Conservation (phyloP, 352 stramenopile species). For the Globisporangium acanthophoron region DNA sequence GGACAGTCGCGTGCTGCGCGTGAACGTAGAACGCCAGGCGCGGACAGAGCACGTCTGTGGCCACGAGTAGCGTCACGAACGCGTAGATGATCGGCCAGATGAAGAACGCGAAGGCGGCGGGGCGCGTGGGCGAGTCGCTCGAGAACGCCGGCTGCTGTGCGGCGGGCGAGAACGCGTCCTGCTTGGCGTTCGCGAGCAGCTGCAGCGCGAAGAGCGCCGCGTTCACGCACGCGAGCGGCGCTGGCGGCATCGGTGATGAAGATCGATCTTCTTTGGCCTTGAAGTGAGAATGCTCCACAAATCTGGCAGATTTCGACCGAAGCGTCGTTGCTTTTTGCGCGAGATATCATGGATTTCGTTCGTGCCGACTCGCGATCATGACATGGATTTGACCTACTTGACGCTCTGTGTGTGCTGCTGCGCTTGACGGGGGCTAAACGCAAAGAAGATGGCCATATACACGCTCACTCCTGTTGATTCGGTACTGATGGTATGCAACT, state of each 20-base stretch:
- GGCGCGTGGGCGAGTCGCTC: slow-evolving; percentile 8
- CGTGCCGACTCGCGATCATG: too few species aligned
- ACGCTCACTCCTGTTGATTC: not conserved
- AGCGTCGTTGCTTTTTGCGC: too few species aligned
- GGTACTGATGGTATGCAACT: not conserved
- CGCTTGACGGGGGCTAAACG: not conserved
- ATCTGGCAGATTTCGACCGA: too few species aligned
- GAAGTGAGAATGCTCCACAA: not conserved
- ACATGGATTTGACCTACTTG: too few species aligned
- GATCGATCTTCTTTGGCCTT: not conserved
- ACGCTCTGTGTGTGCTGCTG: too few species aligned
- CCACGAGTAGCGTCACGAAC: slow-evolving; percentile 15
- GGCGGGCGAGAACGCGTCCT: slow-evolving; percentile 29
- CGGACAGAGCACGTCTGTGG: slow-evolving; percentile 16
- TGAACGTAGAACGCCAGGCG: slow-evolving; percentile 12
- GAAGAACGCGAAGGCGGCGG: slow-evolving; percentile 12
- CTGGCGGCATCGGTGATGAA: not conserved
- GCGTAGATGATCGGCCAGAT: slow-evolving; percentile 24
- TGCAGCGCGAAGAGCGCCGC: slow-evolving; percentile 44
- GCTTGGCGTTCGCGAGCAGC: slow-evolving; percentile 34
- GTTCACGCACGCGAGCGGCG: slow-evolving; percentile 40
- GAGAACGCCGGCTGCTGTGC: slow-evolving; percentile 1
- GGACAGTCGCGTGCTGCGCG: slow-evolving; percentile 1
- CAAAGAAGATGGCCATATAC: not conserved
- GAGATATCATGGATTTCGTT: too few species aligned